Conservation (phyloP, 2,329 filamentous ascomycete genomes). For the Chrysoporthe deuterocubensis region DNA sequence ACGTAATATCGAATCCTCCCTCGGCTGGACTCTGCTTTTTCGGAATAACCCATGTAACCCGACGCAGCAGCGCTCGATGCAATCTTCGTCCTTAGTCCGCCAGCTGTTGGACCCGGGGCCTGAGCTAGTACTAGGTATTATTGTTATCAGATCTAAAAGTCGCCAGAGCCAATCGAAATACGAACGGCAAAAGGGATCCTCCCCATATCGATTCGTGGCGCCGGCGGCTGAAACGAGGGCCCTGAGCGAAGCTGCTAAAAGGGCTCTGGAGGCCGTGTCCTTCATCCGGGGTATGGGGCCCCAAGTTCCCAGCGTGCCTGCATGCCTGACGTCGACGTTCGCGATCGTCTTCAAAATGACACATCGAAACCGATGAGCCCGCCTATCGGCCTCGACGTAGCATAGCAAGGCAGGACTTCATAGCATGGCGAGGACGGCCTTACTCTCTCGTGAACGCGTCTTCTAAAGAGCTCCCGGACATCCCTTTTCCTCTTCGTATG, state of each 20-base stretch:
- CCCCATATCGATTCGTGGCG: neutral
- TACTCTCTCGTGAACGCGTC: neutral
- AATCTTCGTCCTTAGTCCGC: slow-evolving; percentile 3
- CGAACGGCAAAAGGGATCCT: slow-evolving; percentile 15
- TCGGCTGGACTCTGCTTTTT: slow-evolving; percentile 1
- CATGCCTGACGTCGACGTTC: neutral
- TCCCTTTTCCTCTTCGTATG: too few species aligned
- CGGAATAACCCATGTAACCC: neutral
- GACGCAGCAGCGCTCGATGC: neutral
- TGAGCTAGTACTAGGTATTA: neutral
- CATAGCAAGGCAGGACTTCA: neutral
- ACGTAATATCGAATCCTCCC: neutral
- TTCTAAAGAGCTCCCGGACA: too few species aligned
- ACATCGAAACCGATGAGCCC: neutral
- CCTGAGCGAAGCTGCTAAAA: neutral
- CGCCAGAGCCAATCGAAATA: slow-evolving; percentile 16
- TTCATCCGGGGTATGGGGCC: neutral
- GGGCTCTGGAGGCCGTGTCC: neutral
- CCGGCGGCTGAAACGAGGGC: neutral
- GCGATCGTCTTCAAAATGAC: slow-evolving; percentile 8
- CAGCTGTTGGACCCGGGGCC: neutral
- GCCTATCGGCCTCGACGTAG: neutral
- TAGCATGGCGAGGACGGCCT: neutral
- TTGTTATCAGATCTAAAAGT: slow-evolving; percentile 16
- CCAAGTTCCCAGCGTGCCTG: neutral